Evolutionary conservation across 2,329 filamentous ascomycete species (phyloP), one percentile per base, ranked within the genome.

Genomic region (Cytospora piceae): DNA sequence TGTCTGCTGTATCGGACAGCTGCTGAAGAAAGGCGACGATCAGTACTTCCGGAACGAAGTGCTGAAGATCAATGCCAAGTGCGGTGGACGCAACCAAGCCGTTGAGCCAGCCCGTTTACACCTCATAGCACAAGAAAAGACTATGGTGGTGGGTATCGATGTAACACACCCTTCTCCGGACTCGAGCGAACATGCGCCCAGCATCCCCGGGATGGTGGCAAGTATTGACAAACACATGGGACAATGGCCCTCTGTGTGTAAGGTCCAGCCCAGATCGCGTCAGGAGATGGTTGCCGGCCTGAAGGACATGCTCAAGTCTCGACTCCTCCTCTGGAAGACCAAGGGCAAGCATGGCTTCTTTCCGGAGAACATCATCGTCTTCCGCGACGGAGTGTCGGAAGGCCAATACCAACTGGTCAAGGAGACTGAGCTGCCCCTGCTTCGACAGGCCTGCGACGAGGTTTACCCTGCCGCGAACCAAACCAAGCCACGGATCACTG

Each of bases 361-460:
- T 0, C 91, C 91, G 0, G 80, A 84, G 32, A 90, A 90, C 68
- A 87, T 93, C 46, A 77, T 93, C n/a, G 78, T 93, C 7, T 93
- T 91, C 73, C 86, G 90, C 14, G 91, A 93, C 72, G 90, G 91
- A 20, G 89, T 93, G 1, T 92, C 89, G 0, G 90, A 93, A 69
- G 87, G 89, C 0, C 89, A 93, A 70, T 92, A 90, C 75, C 70
- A 81, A 1, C 72, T 77, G 0, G 85, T 92, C 1, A 72, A 90
- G 1, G 73, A 84, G 0, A 56, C 81, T 0, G 90, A 94, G 74
- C 79, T 90, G 11, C 81, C 81, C 0, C 72, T 75, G 1, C 82
- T 90, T 27, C 77, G 83, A 4, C 74, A 78, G 2, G 89, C 89
- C 0, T 91, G 89, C 72, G 69, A 78, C 2, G 74, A 80, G 31